phyloP scores from a whole-genome alignment of 148 eudicot species.

The Diospyros lotus region DNA sequence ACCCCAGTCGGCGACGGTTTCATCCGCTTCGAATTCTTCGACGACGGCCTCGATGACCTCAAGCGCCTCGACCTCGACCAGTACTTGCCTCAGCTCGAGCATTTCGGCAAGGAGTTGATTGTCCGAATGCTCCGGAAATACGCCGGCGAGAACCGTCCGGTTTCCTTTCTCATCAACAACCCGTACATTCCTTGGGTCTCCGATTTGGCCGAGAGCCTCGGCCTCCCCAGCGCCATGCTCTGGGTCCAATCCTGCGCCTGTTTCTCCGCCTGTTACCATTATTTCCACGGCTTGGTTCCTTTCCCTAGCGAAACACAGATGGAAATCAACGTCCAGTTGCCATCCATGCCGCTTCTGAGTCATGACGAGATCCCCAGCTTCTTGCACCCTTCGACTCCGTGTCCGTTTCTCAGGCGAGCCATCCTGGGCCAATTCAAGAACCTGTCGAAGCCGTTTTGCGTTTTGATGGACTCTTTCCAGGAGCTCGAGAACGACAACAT shows the following conservation, averaged over 20 bases:
- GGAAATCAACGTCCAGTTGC: constrained; percentile 52
- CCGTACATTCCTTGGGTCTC: constrained; percentile 79
- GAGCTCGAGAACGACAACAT: constrained; percentile 63
- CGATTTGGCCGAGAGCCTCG: constrained; percentile 56
- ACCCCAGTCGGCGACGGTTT: constrained; percentile 49
- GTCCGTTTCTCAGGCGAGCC: constrained; percentile 45
- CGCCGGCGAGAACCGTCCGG: constrained; percentile 44
- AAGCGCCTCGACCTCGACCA: constrained; percentile 35
- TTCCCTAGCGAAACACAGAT: constrained; percentile 58
- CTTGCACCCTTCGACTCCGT: constrained; percentile 60
- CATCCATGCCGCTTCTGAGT: constrained; percentile 47
- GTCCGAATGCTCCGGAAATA: constrained; percentile 33
- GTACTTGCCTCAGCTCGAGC: constrained; percentile 45
- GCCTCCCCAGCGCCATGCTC: constrained; percentile 53
- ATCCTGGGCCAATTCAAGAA: constrained; percentile 59
- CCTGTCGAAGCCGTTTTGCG: constrained; percentile 45
- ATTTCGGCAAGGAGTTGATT: constrained; percentile 37
- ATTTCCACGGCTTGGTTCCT: constrained; percentile 30
- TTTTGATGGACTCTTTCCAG: constrained; percentile 63
- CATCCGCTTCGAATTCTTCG: constrained; percentile 61
- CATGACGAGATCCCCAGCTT: constrained; percentile 74
- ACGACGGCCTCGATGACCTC: constrained; percentile 43
- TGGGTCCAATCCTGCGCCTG: constrained; percentile 82
- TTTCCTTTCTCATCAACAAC: constrained; percentile 60
- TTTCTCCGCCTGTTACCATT: constrained; percentile 56